Conservation (phyloP, 2,329 filamentous ascomycete genomes). For the Penicillium psychrosexuale region DNA sequence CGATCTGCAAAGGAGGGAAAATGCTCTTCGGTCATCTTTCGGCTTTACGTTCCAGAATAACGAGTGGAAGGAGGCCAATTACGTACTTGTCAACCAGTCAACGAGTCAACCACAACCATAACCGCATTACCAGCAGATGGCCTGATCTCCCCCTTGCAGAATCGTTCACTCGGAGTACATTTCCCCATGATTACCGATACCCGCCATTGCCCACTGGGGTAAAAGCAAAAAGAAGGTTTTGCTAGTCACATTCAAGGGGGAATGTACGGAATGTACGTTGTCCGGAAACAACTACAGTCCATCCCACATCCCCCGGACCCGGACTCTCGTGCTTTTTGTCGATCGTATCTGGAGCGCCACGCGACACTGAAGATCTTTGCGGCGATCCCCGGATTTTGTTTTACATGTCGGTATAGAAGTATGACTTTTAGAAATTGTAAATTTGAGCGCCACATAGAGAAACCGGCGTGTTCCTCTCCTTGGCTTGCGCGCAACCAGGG, state of each 20-base stretch:
- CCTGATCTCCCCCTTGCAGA: background rate
- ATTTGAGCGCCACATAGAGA: slow-evolving; percentile 2
- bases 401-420: background rate
- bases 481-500: background rate
- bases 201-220: slow-evolving; percentile 6
- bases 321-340: slow-evolving; percentile 1
- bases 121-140: background rate
- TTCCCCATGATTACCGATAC: background rate
- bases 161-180: background rate
- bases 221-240: slow-evolving; percentile 12
- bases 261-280: background rate
- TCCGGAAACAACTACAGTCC: slow-evolving; percentile 19
- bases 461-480: background rate
- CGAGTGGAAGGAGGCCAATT: slow-evolving; percentile 8
- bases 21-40: background rate
- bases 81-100: background rate
- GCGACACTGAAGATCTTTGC: slow-evolving; percentile 16
- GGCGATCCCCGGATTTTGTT: background rate
- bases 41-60: slow-evolving; percentile 15
- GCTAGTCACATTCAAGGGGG: slow-evolving; percentile 14
- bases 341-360: slow-evolving; percentile 18
- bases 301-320: background rate
- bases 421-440: background rate
- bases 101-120: no score
- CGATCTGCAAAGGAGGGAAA: background rate